Evolutionary conservation across 2,329 filamentous ascomycete genomes (phyloP), one percentile per base, ranked within the genome.

Genomic region (Sarocladium oryzae): DNA sequence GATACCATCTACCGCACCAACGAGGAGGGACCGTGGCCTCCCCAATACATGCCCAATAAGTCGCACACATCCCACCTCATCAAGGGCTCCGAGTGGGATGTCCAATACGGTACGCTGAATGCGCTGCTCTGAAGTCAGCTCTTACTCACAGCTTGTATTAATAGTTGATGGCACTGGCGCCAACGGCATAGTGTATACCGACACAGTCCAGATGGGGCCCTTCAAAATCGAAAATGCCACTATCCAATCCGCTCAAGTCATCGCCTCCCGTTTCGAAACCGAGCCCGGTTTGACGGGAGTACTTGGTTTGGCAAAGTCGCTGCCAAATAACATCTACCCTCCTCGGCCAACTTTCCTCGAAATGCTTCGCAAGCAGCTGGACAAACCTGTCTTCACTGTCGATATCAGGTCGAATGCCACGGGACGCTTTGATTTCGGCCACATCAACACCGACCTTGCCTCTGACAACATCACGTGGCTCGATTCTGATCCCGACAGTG

Each of bases 351-450:
- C 70, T 2, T 66, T 79, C 15, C 62, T 80, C 23, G 69, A 76
- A 38, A 61, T 68, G 7, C 66, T 81, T 11, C 61, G 63, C 10
- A 62, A 69, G 0, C 62, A 66, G 1, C 65, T 79, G 16, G 59
- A 68, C 9, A 40, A 61, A 2, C 66, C 70, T 3, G 56, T 78
- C 37, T 78, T 81, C 60, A 71, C 75, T 2, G 72, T 70, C 51
- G 77, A 81, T 57, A 61, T 81, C 52, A 66, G 66, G 26, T 70
- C 69, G 56, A 72, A 75, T 53, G 69, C 69, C 51, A 68, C 71
- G 1, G 75, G 77, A 8, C 65, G 66, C 10, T 79, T 76, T 59
- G 71, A 74, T 54, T 80, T 81, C 55, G 78, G 78, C 10, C 69
- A 65, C 51, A 61, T 79, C 55, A 68, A 79, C 53, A 53, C 66